Conservation (phyloP, 768 basidiomycete species). For the Flagelloscypha sp. region DNA sequence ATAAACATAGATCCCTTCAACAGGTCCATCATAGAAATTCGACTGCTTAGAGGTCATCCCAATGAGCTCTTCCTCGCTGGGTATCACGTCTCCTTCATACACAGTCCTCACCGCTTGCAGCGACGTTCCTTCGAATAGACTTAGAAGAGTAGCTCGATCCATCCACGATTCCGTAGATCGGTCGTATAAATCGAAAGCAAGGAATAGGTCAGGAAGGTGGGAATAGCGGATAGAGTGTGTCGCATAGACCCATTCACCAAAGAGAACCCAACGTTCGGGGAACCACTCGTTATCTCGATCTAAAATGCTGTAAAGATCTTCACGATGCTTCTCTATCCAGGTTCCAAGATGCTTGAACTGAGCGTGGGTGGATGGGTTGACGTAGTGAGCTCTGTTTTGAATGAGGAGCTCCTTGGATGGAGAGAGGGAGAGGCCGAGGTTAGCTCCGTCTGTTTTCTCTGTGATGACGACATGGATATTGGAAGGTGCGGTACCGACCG, state of each 20-base stretch:
- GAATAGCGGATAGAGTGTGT: slow-evolving; percentile 56
- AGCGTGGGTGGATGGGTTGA: slow-evolving; percentile 45
- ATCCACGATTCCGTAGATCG: slow-evolving; percentile 34
- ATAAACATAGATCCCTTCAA: slow-evolving; percentile 55
- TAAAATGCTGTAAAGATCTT: slow-evolving; percentile 33
- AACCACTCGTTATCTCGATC: slow-evolving; percentile 40
- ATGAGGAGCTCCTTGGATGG: slow-evolving; percentile 38
- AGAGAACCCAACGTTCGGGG: slow-evolving; percentile 49
- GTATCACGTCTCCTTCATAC: slow-evolving; percentile 33
- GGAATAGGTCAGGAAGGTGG: slow-evolving; percentile 43
- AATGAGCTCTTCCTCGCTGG: slow-evolving; percentile 28
- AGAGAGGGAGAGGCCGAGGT: slow-evolving; percentile 56
- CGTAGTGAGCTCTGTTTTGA: slow-evolving; percentile 57
- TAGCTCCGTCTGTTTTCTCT: slow-evolving; percentile 61
- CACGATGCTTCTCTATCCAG: slow-evolving; percentile 45
- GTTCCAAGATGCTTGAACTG: slow-evolving; percentile 51
- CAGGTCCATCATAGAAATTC: slow-evolving; percentile 35
- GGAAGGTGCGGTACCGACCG: slow-evolving; percentile 9
- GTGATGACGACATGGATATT: slow-evolving; percentile 37
- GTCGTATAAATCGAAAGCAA: slow-evolving; percentile 56
- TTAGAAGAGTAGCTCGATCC: slow-evolving; percentile 25
- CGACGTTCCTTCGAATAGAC: slow-evolving; percentile 27
- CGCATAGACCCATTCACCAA: slow-evolving; percentile 57
- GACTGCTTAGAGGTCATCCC: slow-evolving; percentile 39
- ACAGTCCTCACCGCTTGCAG: slow-evolving; percentile 38